Base-by-base conservation (phyloP, 78 protist species). In the Cavenderia fasciculata region DNA sequence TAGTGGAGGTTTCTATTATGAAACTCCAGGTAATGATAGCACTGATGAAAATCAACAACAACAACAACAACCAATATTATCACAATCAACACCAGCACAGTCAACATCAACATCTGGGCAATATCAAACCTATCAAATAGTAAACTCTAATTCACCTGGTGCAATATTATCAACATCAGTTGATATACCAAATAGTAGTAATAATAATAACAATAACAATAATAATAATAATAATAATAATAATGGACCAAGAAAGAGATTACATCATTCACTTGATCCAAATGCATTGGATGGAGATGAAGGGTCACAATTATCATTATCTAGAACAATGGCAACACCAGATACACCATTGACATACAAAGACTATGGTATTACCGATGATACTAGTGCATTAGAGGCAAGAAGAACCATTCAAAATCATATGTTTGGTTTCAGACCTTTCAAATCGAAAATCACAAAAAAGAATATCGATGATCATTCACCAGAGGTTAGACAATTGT, bases 371-470 rank as follows among this genome's bases (percentile, higher is more conserved):
- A 65, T 82, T 4, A 44, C 90, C 38, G 43, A 34, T 0, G 66
- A 54, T 23, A 68, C 90, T 7, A 68, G 68, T 29, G 54, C 78
- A 14, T n/a, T 57, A n/a, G 79, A 82, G n/a, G 90, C 74, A 10
- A 82, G 68, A 36, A 66, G 43, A 12, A 47, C 65, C 27, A 49
- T 82, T 68, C 90, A 82, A 43, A 82, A 82, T 31, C 90, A 82
- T 68, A 52, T 82, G 69, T 82, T 82, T 82, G 90, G 90, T 56
- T 82, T 82, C 38, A 68, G 73, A 62, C 90, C 90, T 23, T 82
- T 82, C 34, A 82, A 82, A 57, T 54, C 71, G 19, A 65, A 68
- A 29, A 43, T 82, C 1, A 46, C 36, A 8, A 82, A 82, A 56
- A 82, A 72, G 36, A 47, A 54, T 46, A 4, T 68, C 21, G 65